Base-by-base conservation (phyloP, 2,329 filamentous ascomycete genomes). In the Penicillium sp. region DNA sequence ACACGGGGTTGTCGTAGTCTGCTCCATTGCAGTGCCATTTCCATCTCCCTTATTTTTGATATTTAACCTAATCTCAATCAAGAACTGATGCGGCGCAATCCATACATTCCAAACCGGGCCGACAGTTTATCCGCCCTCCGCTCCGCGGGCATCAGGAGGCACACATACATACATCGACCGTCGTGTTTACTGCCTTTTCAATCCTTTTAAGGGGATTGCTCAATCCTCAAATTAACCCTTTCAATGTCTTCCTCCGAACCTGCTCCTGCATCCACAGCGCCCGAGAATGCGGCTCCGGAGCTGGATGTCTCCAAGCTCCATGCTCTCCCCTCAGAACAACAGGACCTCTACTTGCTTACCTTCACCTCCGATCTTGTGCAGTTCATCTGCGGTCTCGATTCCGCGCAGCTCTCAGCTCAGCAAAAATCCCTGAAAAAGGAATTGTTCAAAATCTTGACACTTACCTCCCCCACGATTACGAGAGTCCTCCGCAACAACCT, bases 351-450 rank as follows among this genome's bases (percentile, higher is more conserved):
- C 75, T 84, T 99, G 61, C 83, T 99, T 58, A 96, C 88, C 26
- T 97, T 96, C 72, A 89, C 93, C 35, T 89, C 92, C 27, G 86
- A 89, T 59, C 82, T 99, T 55, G 88, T 87, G 61, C 89, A 89
- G 65, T 90, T 97, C 81, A 90, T 96, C 45, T 80, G 80, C 16
- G 63, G 63, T 19, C 84, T 98, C 47, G 84, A 86, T 52, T 82
- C 86, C 60, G 91, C 96, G 65, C 90, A 90, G 70, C 90, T 93
- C 64, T 93, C 90, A 22, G 85, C 90, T 13, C 90, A 97, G 77
- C 95, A 99, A 75, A 87, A 92, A 68, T 90, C 91, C 72, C 83
- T 99, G 67, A 97, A 97, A 77, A 93, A 90, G 73, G 92, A 98
- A 81, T 84, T 97, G 64, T 90, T 98, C 75, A 91, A 96, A 77